phyloP scores from a whole-genome alignment of 306 rosid genomes.

The Pterocarpus macrocarpus region DNA sequence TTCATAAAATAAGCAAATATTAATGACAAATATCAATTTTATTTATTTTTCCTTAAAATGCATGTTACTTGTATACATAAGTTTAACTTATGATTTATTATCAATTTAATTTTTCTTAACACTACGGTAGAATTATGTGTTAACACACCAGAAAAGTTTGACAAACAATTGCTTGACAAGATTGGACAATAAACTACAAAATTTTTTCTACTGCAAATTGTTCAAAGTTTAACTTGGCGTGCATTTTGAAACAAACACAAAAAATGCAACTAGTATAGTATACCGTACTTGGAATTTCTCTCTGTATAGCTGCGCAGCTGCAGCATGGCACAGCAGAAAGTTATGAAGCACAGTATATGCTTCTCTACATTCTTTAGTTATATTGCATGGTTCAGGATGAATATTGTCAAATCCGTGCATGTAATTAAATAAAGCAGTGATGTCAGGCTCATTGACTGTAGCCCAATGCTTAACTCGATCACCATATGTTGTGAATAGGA shows the following conservation, averaged over 20 bases:
- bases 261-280: too few species aligned
- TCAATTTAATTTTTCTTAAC: neutral
- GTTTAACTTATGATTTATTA: neutral
- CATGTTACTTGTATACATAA: neutral
- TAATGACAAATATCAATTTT: neutral
- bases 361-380: constrained; percentile 30
- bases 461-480: constrained; percentile 62
- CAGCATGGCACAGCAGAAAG: constrained; percentile 51
- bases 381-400: constrained; percentile 35
- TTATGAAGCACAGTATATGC: constrained; percentile 54
- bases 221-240: too few species aligned
- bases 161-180: too few species aligned
- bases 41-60: neutral
- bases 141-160: too few species aligned
- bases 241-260: too few species aligned
- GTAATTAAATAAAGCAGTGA: constrained; percentile 38
- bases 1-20: constrained; percentile 17
- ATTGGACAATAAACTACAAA: too few species aligned
- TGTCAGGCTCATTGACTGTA: constrained; percentile 49
- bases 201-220: too few species aligned
- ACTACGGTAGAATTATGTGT: too few species aligned
- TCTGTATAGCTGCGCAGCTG: constrained; percentile 42
- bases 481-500: constrained; percentile 49
- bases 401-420: constrained; percentile 43
- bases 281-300: constrained; percentile 45